Conservation (phyloP, 1,284 basidiomycete species). For the Pseudozyma sp. region DNA sequence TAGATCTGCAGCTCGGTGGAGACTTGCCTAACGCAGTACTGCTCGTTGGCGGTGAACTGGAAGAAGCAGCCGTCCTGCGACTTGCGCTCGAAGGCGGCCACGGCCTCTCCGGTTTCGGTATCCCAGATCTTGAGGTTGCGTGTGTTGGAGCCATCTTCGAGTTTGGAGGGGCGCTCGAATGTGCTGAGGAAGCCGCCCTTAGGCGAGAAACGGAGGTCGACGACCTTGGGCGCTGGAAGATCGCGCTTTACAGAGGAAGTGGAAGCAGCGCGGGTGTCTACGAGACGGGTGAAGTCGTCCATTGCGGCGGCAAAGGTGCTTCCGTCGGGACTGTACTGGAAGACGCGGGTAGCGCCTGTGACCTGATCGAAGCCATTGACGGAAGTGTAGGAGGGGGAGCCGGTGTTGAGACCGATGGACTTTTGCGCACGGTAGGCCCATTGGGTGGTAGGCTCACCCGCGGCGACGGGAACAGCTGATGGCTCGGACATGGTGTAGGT, state of each 20-base stretch:
- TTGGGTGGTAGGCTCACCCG: constrained; percentile 48
- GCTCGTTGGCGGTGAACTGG: constrained; percentile 91
- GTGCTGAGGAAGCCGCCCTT: constrained; percentile 90
- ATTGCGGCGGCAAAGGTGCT: constrained; percentile 86
- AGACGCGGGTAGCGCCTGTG: constrained; percentile 79
- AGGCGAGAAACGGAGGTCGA: constrained; percentile 91
- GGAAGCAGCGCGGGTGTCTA: constrained; percentile 71
- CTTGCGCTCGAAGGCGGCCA: constrained; percentile 85
- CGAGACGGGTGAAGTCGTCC: constrained; percentile 80
- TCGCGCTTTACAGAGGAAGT: constrained; percentile 51
- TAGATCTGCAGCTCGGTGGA: constrained; percentile 89
- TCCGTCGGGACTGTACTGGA: constrained; percentile 88
- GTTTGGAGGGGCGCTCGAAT: constrained; percentile 86
- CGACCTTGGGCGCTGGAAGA: constrained; percentile 75
- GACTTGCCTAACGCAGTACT: constrained; percentile 85
- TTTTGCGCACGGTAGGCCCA: constrained; percentile 85
- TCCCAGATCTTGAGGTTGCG: constrained; percentile 90
- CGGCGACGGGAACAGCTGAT: constrained; percentile 35
- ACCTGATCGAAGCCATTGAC: constrained; percentile 76
- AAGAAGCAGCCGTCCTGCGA: constrained; percentile 79
- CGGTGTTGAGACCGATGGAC: constrained; percentile 84
- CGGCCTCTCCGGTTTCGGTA: constrained; percentile 81
- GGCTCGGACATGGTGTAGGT: constrained; percentile 29
- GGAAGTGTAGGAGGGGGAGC: constrained; percentile 80
- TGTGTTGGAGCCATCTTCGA: constrained; percentile 80